A percentile compares a stretch with the other conserved stretches of the same genome.
phyloP scores from a whole-genome alignment of 2,329 filamentous ascomycete species.

The Thermothelomyces thermophilus region DNA sequence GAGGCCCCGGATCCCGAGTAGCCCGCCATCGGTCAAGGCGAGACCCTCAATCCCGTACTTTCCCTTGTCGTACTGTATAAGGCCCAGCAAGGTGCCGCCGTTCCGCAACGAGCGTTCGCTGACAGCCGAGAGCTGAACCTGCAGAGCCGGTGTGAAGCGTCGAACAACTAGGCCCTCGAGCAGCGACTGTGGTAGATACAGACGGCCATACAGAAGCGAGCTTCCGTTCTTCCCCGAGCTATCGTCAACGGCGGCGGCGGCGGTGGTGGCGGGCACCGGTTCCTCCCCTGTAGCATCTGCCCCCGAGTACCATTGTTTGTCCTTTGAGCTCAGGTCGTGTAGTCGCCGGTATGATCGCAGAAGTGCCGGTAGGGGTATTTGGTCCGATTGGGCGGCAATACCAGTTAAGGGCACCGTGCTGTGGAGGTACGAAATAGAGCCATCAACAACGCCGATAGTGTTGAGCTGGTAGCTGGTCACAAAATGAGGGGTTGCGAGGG shows the following conservation, averaged over 20 bases:
- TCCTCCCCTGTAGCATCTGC: constrained; percentile 7
- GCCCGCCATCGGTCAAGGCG: constrained; percentile 83
- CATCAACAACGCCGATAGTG: constrained; percentile 84
- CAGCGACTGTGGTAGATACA: constrained; percentile 77
- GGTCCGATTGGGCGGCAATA: constrained; percentile 60
- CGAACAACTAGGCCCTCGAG: constrained; percentile 81
- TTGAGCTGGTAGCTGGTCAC: constrained; percentile 90
- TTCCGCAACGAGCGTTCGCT: constrained; percentile 65
- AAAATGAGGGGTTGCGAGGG: constrained; percentile 86
- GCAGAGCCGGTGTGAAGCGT: constrained; percentile 67
- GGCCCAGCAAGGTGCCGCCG: constrained; percentile 66
- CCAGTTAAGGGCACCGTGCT: constrained; percentile 72
- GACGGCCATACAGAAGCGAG: constrained; percentile 65
- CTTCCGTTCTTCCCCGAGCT: constrained; percentile 32
- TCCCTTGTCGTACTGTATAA: constrained; percentile 75
- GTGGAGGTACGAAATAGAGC: constrained; percentile 95
- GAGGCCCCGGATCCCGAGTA: constrained; percentile 79
- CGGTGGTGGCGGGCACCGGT: constrained; percentile 11
- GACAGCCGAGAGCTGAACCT: constrained; percentile 74
- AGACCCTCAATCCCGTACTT: constrained; percentile 86
- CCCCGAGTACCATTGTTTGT: constrained; percentile 20
- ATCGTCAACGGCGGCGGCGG: constrained; percentile 21
- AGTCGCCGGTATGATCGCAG: constrained; percentile 79
- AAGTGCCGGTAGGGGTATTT: constrained; percentile 69
- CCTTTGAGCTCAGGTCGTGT: constrained; percentile 46